These are phyloP conservation scores for Monsonia emarginata DNA, from an alignment of 441 rosid species.

Conservation along the genomic window DNA sequence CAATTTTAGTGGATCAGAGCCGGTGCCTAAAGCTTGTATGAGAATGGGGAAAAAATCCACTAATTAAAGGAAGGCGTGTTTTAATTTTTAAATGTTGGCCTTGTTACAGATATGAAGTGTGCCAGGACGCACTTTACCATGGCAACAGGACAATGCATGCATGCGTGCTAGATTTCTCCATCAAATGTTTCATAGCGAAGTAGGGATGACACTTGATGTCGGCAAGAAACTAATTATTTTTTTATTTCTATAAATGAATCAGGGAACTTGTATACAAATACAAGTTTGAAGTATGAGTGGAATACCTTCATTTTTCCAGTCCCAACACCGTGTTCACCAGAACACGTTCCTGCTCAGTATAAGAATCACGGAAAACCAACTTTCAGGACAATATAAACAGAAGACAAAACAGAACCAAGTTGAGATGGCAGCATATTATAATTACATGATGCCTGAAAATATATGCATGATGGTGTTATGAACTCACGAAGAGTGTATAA, in stretches of 20 bases:
- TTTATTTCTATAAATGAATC: neutral
- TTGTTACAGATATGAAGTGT: neutral
- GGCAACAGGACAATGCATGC: neutral
- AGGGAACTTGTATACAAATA: neutral
- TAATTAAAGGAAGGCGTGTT: neutral
- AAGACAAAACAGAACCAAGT: neutral
- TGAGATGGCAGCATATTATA: neutral
- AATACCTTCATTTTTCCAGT: conserved; percentile 97
- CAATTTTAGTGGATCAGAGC: neutral
- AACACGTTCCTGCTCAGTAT: conserved; percentile 63
- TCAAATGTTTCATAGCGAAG: too few species aligned
- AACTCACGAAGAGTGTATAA: neutral
- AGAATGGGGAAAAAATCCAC: neutral
- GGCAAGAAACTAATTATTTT: too few species aligned
- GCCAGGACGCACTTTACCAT: neutral
- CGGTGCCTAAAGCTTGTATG: conserved; percentile 1
- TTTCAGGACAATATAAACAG: neutral
- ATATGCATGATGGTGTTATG: neutral
- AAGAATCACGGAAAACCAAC: conserved; percentile 9
- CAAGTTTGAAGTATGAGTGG: conserved; percentile 1
- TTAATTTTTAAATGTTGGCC: neutral
- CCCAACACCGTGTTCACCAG: conserved; percentile 95
- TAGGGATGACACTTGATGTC: too few species aligned
- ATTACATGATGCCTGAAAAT: neutral
- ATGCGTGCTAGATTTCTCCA: too few species aligned